Conservation (phyloP, 148 eudicot genomes). For the Cornus suecica region DNA sequence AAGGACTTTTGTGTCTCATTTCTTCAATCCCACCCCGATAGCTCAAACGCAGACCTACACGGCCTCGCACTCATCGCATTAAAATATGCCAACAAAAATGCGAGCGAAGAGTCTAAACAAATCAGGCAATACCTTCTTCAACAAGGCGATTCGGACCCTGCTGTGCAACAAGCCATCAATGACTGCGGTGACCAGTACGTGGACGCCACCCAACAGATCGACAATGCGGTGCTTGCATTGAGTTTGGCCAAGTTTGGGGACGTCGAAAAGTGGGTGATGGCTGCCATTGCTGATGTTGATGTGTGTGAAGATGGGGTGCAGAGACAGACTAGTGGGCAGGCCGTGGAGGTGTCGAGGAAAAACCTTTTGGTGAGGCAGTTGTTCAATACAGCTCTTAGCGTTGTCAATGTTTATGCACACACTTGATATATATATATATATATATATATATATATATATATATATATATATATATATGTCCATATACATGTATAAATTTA, state of each 20-base stretch:
- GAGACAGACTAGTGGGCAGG: not conserved
- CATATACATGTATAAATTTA: too few species aligned
- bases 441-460: not conserved
- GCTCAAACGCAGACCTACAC: slow-evolving; percentile 9
- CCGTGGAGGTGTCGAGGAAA: not conserved
- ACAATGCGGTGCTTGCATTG: slow-evolving; percentile 17
- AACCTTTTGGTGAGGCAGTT: slow-evolving; percentile 11
- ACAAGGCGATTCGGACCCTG: not conserved
- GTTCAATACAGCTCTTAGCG: slow-evolving; percentile 19
- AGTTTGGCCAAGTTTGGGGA: not conserved
- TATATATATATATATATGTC: too few species aligned
- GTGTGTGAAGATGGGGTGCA: slow-evolving; percentile 10
- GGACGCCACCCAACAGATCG: slow-evolving; percentile 17
- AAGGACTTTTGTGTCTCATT: slow-evolving; percentile 20
- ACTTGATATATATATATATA: not conserved
- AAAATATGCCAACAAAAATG: slow-evolving; percentile 15
- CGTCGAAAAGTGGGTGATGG: slow-evolving; percentile 15
- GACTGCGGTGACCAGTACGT: slow-evolving; percentile 14
- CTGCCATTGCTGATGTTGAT: slow-evolving; percentile 18
- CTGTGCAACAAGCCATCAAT: slow-evolving; percentile 5
- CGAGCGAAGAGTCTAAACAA: not conserved
- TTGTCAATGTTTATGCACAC: slow-evolving; percentile 9
- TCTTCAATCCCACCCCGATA: slow-evolving; percentile 8
- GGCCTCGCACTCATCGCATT: slow-evolving; percentile 28
- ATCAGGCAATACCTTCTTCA: not conserved